Percentiles rank a stretch among this genome's conserved stretches.
These are phyloP conservation scores for Hyparrhenia diplandra DNA, from an alignment of 176 grass and related monocot genomes.

Conservation along the genomic window DNA sequence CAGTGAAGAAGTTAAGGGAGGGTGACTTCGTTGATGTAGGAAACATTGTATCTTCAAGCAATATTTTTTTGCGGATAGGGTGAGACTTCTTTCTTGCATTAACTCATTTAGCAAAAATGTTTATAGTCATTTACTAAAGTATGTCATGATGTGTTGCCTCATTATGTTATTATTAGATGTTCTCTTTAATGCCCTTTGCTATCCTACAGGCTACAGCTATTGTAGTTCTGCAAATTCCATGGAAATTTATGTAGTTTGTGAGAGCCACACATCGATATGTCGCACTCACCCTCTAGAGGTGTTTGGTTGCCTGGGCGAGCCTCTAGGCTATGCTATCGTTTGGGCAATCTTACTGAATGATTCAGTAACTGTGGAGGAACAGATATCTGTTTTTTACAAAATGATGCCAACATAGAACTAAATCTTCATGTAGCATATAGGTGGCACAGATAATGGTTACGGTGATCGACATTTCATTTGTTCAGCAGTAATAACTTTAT, in stretches of 20 bases:
- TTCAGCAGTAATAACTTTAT: not conserved
- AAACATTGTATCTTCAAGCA: too few species aligned
- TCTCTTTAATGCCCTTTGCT: too few species aligned
- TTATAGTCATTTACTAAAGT: too few species aligned
- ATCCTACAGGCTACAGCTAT: not conserved
- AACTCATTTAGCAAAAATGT: too few species aligned
- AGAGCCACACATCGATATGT: not conserved
- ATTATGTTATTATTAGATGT: too few species aligned
- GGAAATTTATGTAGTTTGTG: not conserved
- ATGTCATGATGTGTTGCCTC: too few species aligned
- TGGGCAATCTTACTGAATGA: conserved; percentile 9
- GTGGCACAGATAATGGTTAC: not conserved
- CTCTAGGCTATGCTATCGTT: not conserved
- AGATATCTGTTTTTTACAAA: not conserved
- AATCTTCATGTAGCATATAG: conserved; percentile 19
- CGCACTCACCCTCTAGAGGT: not conserved
- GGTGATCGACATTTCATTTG: not conserved
- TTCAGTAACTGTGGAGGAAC: conserved; percentile 15
- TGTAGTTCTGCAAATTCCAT: conserved; percentile 1
- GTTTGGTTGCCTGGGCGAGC: not conserved
- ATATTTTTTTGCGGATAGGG: too few species aligned
- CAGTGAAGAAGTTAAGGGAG: too few species aligned
- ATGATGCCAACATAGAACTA: not conserved
- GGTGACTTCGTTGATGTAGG: too few species aligned
- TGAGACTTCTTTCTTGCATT: too few species aligned